Evolutionary conservation across 164 flowering plant genomes (phyloP).

Genomic region (Cinnamomum micranthum): DNA sequence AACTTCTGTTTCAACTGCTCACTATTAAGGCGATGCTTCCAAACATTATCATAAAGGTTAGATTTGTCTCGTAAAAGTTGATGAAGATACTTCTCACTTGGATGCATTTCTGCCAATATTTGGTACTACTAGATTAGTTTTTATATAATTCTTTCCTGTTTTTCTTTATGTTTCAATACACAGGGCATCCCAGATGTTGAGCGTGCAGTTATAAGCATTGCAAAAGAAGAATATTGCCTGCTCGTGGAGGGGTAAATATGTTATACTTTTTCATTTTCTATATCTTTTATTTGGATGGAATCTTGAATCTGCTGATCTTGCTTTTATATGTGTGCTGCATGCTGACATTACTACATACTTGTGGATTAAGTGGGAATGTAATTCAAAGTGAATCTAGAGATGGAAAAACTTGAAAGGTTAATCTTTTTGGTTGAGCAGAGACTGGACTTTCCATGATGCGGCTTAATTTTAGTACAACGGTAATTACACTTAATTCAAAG

Average conservation of each 20-base stretch:
- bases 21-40: constrained; percentile 53
- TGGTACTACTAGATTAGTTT: not conserved
- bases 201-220: constrained; percentile 62
- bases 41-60: constrained; percentile 70
- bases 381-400: not conserved
- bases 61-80: not conserved
- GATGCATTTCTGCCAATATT: not conserved
- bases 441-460: too few species aligned
- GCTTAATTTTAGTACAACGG: too few species aligned
- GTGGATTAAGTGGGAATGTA: not conserved
- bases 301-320: not conserved
- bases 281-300: not conserved
- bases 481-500: too few species aligned
- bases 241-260: constrained; percentile 85
- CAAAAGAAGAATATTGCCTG: constrained; percentile 37
- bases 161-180: constrained; percentile 9
- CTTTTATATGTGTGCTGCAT: not conserved
- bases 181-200: constrained; percentile 83
- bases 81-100: not conserved
- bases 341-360: not conserved
- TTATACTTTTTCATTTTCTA: not conserved
- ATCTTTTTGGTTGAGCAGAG: too few species aligned
- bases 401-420: not conserved
- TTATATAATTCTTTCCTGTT: not conserved
- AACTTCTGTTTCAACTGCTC: constrained; percentile 61